phyloP scores from a whole-genome alignment of 2,329 filamentous ascomycete species.

The Colletotrichum truncatum region DNA sequence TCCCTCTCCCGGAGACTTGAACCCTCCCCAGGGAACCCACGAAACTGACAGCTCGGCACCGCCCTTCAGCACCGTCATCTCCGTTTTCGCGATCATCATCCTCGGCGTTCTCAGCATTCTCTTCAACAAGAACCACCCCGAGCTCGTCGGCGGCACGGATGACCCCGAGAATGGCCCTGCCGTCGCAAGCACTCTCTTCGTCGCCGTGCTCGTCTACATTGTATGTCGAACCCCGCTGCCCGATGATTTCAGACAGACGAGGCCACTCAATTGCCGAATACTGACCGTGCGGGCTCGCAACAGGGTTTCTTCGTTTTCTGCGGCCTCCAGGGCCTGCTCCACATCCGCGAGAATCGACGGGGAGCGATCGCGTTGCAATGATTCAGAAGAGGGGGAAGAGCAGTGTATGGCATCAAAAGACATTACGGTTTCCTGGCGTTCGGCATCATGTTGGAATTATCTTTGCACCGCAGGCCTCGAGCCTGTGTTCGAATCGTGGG shows the following conservation, averaged over 20 bases:
- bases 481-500: conserved; percentile 2
- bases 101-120: conserved; percentile 73
- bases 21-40: neutral
- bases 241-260: neutral
- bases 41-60: neutral
- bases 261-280: neutral
- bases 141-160: conserved; percentile 79
- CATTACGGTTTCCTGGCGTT: conserved; percentile 29
- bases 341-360: conserved; percentile 82
- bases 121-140: conserved; percentile 83
- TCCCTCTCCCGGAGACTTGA: conserved; percentile 28
- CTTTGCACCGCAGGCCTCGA: neutral
- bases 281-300: neutral
- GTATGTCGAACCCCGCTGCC: conserved; percentile 63
- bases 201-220: conserved; percentile 86
- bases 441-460: conserved; percentile 24
- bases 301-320: conserved; percentile 93
- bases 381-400: neutral
- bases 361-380: conserved; percentile 80
- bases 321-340: conserved; percentile 86
- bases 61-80: conserved; percentile 75
- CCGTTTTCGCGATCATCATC: conserved; percentile 72
- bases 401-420: conserved; percentile 26
- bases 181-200: conserved; percentile 87
- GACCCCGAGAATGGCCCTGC: conserved; percentile 77